Percentiles rank a stretch among this genome's conserved stretches.
Conservation (phyloP, 805 yeast species). For the Ogataea sp. region DNA sequence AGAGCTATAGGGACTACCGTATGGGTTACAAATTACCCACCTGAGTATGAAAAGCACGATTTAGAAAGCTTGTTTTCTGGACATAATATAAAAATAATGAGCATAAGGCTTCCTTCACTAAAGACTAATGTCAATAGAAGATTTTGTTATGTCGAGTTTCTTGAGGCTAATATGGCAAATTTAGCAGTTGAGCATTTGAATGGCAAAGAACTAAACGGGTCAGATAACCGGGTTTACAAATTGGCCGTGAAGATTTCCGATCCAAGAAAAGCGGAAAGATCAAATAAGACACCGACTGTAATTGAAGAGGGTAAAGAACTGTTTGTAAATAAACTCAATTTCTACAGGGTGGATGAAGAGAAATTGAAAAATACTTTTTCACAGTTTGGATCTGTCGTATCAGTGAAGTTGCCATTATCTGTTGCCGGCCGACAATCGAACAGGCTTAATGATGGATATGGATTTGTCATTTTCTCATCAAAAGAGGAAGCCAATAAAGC, state of each 20-base stretch:
- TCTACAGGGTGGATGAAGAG: slow-evolving; percentile 29
- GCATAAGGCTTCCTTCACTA: slow-evolving; percentile 59
- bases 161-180: slow-evolving; percentile 32
- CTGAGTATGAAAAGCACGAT: slow-evolving; percentile 32
- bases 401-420: slow-evolving; percentile 39
- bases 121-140: slow-evolving; percentile 47
- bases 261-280: slow-evolving; percentile 36
- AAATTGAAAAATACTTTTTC: slow-evolving; percentile 33
- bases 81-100: slow-evolving; percentile 25
- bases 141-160: slow-evolving; percentile 66
- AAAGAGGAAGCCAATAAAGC: slow-evolving; percentile 40
- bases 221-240: slow-evolving; percentile 20
- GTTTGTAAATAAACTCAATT: slow-evolving; percentile 45
- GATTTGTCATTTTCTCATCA: slow-evolving; percentile 45
- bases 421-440: slow-evolving; percentile 14
- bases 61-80: slow-evolving; percentile 32
- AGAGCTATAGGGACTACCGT: slow-evolving; percentile 42
- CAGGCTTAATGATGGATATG: slow-evolving; percentile 52
- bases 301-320: slow-evolving; percentile 50
- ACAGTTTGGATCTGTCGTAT: slow-evolving; percentile 45
- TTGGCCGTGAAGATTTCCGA: slow-evolving; percentile 57
- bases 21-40: slow-evolving; percentile 74
- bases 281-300: slow-evolving; percentile 15
- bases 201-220: slow-evolving; percentile 27
- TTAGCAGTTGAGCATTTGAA: slow-evolving; percentile 34